These are phyloP conservation scores for Solanum microdontum DNA, from an alignment of 257 asterid species.

Conservation along the genomic window DNA sequence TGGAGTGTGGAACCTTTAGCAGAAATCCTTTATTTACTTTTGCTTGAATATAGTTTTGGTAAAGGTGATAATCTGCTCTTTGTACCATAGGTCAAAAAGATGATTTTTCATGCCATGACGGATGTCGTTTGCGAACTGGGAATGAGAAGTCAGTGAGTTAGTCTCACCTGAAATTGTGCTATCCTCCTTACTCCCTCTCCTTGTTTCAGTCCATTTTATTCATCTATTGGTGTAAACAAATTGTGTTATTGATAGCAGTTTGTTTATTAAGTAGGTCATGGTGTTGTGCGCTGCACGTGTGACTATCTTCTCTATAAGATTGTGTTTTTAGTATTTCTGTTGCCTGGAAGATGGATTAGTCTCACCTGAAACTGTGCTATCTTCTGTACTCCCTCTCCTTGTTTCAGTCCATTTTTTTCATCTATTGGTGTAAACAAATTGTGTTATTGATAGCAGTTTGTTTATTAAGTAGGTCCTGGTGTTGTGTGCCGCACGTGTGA, in stretches of 20 bases:
- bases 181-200: neutral
- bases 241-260: neutral
- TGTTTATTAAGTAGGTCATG: neutral
- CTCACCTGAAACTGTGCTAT: neutral
- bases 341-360: neutral
- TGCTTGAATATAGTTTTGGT: neutral
- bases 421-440: neutral
- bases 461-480: neutral
- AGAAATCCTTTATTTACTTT: neutral
- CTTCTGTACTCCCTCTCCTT: neutral
- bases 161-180: neutral
- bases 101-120: slow-evolving; percentile 34
- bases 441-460: neutral
- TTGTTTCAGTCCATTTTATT: neutral
- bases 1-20: neutral
- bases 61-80: neutral
- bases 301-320: neutral
- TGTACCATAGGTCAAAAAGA: slow-evolving; percentile 47
- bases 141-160: neutral
- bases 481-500: neutral
- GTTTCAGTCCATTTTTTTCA: neutral
- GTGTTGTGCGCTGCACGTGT: neutral
- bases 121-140: slow-evolving; percentile 27
- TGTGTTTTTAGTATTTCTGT: neutral
- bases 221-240: neutral